Conservation (phyloP, 805 yeast species). For the Barnettozyma botsteinii region DNA sequence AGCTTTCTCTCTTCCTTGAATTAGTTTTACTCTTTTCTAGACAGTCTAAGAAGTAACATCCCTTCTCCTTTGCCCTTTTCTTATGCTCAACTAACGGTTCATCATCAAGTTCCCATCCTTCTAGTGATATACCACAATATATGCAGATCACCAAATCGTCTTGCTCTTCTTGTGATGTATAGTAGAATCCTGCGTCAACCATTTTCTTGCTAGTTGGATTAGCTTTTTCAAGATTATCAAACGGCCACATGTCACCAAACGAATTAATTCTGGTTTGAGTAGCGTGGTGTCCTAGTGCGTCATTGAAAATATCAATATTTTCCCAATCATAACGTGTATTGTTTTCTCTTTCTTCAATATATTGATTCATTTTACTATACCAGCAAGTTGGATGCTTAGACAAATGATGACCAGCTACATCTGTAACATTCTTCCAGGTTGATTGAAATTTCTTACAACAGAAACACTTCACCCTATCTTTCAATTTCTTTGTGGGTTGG, state of each 20-base stretch:
- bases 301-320: constrained; percentile 22
- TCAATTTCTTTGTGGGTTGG: constrained; percentile 45
- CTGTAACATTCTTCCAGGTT: constrained; percentile 53
- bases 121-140: constrained; percentile 56
- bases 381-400: constrained; percentile 30
- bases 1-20: constrained; percentile 2
- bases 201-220: constrained; percentile 36
- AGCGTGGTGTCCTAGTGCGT: constrained; percentile 31
- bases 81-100: constrained; percentile 56
- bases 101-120: constrained; percentile 70
- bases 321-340: constrained; percentile 19
- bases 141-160: constrained; percentile 58
- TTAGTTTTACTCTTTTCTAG: neutral
- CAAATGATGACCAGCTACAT: constrained; percentile 44
- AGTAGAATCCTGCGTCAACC: constrained; percentile 62
- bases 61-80: constrained; percentile 31
- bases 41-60: constrained; percentile 31
- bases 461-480: constrained; percentile 53
- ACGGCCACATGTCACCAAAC: constrained; percentile 43
- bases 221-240: constrained; percentile 34
- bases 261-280: constrained; percentile 32
- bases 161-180: constrained; percentile 40
- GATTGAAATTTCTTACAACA: constrained; percentile 47
- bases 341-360: constrained; percentile 20
- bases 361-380: constrained; percentile 23